A percentile compares a stretch with the other conserved stretches of the same genome.
These are phyloP conservation scores for Saccharomycopsis sp. DNA, from an alignment of 805 yeast species.

Conservation along the genomic window DNA sequence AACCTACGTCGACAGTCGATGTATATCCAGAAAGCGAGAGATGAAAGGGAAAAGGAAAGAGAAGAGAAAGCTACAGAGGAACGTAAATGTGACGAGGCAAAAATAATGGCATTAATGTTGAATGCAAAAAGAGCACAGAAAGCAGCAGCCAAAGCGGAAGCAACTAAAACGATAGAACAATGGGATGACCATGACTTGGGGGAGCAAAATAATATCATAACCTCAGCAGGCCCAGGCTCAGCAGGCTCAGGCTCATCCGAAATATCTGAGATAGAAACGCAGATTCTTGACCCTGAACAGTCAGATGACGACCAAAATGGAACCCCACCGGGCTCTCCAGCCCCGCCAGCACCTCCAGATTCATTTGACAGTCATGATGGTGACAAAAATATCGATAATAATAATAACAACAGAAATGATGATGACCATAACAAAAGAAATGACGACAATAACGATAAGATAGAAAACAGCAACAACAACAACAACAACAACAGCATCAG, in stretches of 20 bases:
- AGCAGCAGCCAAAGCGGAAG: no score
- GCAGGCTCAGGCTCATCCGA: no score
- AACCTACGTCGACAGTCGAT: constrained; percentile 37
- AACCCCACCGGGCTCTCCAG: no score
- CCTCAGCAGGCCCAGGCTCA: no score
- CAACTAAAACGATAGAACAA: no score
- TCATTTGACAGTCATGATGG: no score
- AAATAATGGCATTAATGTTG: background rate
- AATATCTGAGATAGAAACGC: background rate
- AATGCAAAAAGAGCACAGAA: background rate
- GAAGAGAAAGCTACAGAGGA: background rate
- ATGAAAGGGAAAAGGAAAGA: background rate
- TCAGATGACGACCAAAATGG: no score
- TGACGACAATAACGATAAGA: constrained; percentile 12
- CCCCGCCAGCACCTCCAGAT: no score
- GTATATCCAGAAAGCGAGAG: no score
- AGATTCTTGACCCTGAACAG: background rate
- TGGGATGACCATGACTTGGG: background rate
- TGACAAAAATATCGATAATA: constrained; percentile 1
- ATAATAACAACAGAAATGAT: constrained; percentile 3
- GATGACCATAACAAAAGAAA: constrained; percentile 9
- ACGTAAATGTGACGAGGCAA: background rate
- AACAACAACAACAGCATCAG: background rate
- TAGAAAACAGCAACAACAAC: background rate
- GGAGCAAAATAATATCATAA: background rate